Evolutionary conservation across 768 basidiomycete species (phyloP), one percentile per base, ranked within the genome.

Genomic region (Mycena epipterygia): DNA sequence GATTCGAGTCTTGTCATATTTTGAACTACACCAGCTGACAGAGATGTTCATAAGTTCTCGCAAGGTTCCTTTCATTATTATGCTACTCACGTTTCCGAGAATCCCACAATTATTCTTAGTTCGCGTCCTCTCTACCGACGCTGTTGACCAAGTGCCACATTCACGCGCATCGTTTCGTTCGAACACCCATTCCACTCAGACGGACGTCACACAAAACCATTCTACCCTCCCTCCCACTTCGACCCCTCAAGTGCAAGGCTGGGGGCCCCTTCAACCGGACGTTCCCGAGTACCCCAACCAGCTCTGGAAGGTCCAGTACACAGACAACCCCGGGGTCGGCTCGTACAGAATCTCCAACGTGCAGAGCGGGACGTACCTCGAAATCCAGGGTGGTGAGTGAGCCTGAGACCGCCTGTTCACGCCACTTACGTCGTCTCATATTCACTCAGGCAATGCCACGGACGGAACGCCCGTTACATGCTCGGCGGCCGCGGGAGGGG

Each of bases 191-290:
- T 57, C 56, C 56, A 57, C 56, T 41, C 56, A 41, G 56, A 57
- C 56, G 56, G 25, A 57, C 56, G 25, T 37, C 56, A 57, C n/a
- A 57, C 37, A 57, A 57, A 57, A 57, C 35, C 13, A 39, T 56
- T 56, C 35, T 56, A 56, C 56, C 35, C 37, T 41, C 37, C 37
- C 56, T 57, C 56, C 23, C 56, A 57, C 56, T 57, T 57, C 37
- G 37, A 57, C 42, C 56, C 25, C 37, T 57, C 56, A 57, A 57
- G 65, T 67, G 33, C 56, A 51, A 21, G 65, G 65, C 65, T 67
- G 65, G 65, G 30, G 9, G 39, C 57, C 65, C 49, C 65, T 51
- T 57, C 0, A 17, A 30, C 48, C 49, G 33, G n/a, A 48, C 21
- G 56, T 6, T 39, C 14, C 65, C 19, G 48, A 58, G 27, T 67